phyloP scores from a whole-genome alignment of 164 flowering plant species.

The Sedum album region DNA sequence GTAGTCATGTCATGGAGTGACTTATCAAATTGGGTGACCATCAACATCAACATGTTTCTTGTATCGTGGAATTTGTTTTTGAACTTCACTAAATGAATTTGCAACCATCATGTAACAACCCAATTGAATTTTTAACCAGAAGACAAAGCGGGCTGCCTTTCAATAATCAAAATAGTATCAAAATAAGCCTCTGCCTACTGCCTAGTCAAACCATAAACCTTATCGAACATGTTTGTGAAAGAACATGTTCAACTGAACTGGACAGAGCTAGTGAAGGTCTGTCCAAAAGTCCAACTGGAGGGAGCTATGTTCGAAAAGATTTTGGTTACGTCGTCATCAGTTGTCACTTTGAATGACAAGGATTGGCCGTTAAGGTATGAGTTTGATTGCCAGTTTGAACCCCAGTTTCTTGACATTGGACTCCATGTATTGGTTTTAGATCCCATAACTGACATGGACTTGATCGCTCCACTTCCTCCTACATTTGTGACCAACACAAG shows the following conservation, averaged over 20 bases:
- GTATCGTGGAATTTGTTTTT: too few species aligned
- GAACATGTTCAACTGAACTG: conserved; percentile 40
- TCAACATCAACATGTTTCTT: neutral
- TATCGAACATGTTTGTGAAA: too few species aligned
- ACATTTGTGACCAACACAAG: conserved; percentile 69
- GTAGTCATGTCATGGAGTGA: neutral
- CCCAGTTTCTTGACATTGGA: conserved; percentile 91
- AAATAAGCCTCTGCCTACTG: too few species aligned
- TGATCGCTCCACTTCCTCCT: conserved; percentile 63
- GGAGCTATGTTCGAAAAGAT: conserved; percentile 43
- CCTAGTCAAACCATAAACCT: too few species aligned
- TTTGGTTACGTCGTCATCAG: conserved; percentile 57
- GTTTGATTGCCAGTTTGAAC: conserved; percentile 90
- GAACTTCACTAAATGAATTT: too few species aligned
- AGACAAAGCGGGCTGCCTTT: too few species aligned
- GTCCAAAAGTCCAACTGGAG: conserved; percentile 73
- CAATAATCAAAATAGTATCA: too few species aligned
- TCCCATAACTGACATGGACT: conserved; percentile 57
- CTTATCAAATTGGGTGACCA: neutral
- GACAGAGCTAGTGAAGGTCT: conserved; percentile 49
- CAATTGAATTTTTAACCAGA: too few species aligned
- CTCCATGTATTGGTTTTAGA: conserved; percentile 49
- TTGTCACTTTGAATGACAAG: conserved; percentile 68
- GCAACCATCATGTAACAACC: too few species aligned
- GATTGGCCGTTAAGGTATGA: conserved; percentile 65